A percentile compares a stretch with the other conserved stretches of the same genome.
These are phyloP conservation scores for Erodium texanum DNA, from an alignment of 441 rosid genomes.

Conservation along the genomic window DNA sequence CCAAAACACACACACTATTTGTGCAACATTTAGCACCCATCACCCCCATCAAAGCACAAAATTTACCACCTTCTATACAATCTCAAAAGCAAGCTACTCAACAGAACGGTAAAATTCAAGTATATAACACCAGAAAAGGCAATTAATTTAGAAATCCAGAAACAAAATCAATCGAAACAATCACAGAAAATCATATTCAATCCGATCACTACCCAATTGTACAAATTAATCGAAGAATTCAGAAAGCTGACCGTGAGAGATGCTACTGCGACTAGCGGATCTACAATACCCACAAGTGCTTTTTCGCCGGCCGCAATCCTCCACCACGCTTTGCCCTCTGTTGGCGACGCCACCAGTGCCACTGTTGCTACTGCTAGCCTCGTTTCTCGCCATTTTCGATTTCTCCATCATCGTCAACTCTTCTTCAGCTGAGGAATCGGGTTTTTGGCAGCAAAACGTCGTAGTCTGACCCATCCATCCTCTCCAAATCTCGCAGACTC, in stretches of 20 bases:
- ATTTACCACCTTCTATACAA: too few species aligned
- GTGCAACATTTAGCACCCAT: not conserved
- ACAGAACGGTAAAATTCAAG: not conserved
- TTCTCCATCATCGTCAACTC: conserved; percentile 3
- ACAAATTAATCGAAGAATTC: not conserved
- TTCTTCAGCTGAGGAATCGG: not conserved
- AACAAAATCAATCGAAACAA: not conserved
- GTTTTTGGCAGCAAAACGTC: conserved; percentile 1
- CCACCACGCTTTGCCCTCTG: conserved; percentile 35
- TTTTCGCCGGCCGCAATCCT: conserved; percentile 46
- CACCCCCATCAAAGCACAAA: not conserved
- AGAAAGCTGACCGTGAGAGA: conserved; percentile 55
- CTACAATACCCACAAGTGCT: conserved; percentile 76
- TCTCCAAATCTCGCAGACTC: not conserved
- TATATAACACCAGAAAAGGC: not conserved
- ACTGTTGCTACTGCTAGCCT: conserved; percentile 53
- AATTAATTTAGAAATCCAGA: not conserved
- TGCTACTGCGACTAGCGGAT: conserved; percentile 41
- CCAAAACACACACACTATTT: not conserved
- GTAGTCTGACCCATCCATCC: not conserved
- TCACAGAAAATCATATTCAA: not conserved
- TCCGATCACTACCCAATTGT: not conserved
- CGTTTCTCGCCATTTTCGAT: conserved; percentile 34
- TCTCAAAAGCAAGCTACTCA: too few species aligned
- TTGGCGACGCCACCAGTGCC: conserved; percentile 27